Conservation (phyloP, 805 yeast genomes). For the Phaffomyces thermotolerans region DNA sequence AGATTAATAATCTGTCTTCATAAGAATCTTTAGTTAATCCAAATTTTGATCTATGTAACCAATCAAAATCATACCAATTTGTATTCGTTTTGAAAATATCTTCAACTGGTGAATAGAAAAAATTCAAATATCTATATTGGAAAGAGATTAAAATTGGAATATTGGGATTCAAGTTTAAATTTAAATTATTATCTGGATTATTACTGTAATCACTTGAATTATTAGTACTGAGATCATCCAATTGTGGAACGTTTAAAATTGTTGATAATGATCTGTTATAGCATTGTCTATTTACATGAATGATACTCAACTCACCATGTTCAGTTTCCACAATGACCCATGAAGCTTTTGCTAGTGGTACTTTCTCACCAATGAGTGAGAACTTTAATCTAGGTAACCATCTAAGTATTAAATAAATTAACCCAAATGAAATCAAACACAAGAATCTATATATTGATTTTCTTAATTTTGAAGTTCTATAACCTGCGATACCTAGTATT, state of each 20-base stretch:
- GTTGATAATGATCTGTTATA: constrained; percentile 69
- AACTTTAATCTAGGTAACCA: constrained; percentile 84
- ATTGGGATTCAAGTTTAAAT: constrained; percentile 25
- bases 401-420: constrained; percentile 63
- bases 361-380: constrained; percentile 52
- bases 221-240: constrained; percentile 22
- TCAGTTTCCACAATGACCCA: constrained; percentile 95
- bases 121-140: constrained; percentile 74
- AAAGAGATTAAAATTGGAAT: constrained; percentile 66
- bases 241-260: constrained; percentile 37
- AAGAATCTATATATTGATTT: constrained; percentile 41
- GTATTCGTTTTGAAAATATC: constrained; percentile 78
- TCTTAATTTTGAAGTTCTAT: constrained; percentile 45
- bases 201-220: constrained; percentile 9
- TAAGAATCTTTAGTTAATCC: constrained; percentile 69
- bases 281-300: constrained; percentile 48
- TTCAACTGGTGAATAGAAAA: constrained; percentile 79
- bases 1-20: constrained; percentile 63
- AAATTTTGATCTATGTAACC: constrained; percentile 54
- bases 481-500: constrained; percentile 92
- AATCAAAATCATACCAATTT: constrained; percentile 78
- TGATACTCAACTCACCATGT: constrained; percentile 72
- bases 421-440: constrained; percentile 58
- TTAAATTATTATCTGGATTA: constrained; percentile 14
- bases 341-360: constrained; percentile 75